These are phyloP conservation scores for Sporothrix protearum DNA, from an alignment of 2,329 filamentous ascomycete genomes.

Conservation along the genomic window DNA sequence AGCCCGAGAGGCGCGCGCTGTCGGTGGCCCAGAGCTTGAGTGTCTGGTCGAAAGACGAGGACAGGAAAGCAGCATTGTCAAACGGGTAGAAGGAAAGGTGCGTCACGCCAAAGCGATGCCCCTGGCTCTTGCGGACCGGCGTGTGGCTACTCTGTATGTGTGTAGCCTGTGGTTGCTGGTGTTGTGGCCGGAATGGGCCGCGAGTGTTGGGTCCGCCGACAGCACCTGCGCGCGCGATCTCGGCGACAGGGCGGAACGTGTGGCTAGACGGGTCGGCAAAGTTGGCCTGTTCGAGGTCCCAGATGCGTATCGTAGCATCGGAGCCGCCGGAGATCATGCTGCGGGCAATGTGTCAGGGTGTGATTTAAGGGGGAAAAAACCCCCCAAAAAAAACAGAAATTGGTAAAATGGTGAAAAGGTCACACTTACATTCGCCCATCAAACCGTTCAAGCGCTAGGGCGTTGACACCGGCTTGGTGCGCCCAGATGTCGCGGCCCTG, in stretches of 20 bases:
- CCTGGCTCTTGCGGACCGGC: constrained; percentile 21
- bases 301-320: constrained; percentile 78
- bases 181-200: constrained; percentile 18
- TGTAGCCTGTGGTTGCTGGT: constrained; percentile 6
- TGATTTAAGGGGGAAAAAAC: too few species aligned
- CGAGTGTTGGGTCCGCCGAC: background rate
- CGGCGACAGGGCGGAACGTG: constrained; percentile 53
- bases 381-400: too few species aligned
- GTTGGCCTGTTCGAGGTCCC: constrained; percentile 70
- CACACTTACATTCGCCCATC: constrained; percentile 65
- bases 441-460: constrained; percentile 75
- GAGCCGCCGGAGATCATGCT: constrained; percentile 81
- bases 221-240: constrained; percentile 43
- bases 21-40: constrained; percentile 72
- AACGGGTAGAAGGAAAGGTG: constrained; percentile 76
- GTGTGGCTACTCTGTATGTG: background rate
- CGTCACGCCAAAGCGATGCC: constrained; percentile 69
- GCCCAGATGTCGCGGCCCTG: constrained; percentile 49
- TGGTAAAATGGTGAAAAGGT: background rate
- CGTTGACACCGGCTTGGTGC: constrained; percentile 75
- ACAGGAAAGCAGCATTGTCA: constrained; percentile 70
- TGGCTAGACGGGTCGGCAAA: constrained; percentile 40
- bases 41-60: constrained; percentile 72
- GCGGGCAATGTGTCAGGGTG: constrained; percentile 11
- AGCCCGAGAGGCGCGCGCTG: constrained; percentile 57